A percentile compares a stretch with the other conserved stretches of the same genome.
Evolutionary conservation across 441 rosid species (phyloP).

Genomic region (Syzygium malaccense): DNA sequence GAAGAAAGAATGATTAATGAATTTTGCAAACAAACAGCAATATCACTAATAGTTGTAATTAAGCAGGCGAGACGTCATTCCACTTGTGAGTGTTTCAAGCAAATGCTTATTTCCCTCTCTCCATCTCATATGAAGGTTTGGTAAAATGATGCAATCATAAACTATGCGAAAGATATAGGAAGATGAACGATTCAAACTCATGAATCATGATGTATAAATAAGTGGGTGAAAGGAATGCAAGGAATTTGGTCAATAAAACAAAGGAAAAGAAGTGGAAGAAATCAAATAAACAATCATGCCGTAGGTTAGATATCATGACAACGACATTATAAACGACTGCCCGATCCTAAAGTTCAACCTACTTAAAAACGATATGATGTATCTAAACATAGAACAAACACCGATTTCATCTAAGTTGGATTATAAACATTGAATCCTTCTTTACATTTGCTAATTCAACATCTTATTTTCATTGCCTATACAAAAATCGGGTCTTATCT

Average conservation of each 20-base stretch:
- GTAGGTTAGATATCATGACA: background rate
- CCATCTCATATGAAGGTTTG: too few relatives aligned
- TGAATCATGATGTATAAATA: background rate
- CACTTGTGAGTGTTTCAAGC: too few relatives aligned
- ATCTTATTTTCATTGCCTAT: background rate
- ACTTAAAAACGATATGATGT: accelerated
- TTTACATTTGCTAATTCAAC: background rate
- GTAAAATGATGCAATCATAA: too few relatives aligned
- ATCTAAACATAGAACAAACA: background rate
- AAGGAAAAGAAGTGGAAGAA: background rate
- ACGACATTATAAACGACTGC: background rate
- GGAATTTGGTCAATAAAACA: background rate
- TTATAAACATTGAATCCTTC: background rate
- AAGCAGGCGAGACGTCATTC: background rate
- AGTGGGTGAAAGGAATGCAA: background rate
- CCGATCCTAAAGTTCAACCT: background rate
- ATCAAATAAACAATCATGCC: background rate
- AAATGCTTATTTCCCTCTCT: too few relatives aligned
- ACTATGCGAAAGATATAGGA: too few relatives aligned
- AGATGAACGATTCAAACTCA: background rate
- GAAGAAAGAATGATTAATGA: too few relatives aligned
- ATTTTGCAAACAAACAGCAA: too few relatives aligned
- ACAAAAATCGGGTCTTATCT: background rate
- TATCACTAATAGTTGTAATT: too few relatives aligned
- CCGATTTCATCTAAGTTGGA: background rate